Percentiles rank a stretch among this genome's conserved stretches.
phyloP scores from a whole-genome alignment of 306 rosid species.

The Acmispon strigosus region DNA sequence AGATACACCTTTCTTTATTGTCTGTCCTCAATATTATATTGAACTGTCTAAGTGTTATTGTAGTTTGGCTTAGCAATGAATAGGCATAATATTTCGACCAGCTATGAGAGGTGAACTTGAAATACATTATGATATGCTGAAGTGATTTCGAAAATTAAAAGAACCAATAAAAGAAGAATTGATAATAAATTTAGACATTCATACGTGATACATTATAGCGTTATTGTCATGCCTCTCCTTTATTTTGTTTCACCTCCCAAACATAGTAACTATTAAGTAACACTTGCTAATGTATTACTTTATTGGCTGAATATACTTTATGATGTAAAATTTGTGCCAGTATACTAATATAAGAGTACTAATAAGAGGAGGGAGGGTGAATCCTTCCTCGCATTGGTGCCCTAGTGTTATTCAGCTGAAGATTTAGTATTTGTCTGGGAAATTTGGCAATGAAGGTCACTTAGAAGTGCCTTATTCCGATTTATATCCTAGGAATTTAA shows the following conservation, averaged over 20 bases:
- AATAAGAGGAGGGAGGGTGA: neutral
- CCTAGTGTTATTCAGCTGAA: neutral
- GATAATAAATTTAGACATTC: neutral
- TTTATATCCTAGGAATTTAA: neutral
- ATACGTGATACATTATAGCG: neutral
- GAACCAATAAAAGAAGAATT: neutral
- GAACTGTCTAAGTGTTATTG: neutral
- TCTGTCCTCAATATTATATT: neutral
- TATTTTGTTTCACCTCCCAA: neutral
- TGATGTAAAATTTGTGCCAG: neutral
- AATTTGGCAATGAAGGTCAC: neutral
- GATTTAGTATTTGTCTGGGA: neutral
- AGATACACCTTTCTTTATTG: neutral
- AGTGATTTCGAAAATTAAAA: neutral
- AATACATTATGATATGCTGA: neutral
- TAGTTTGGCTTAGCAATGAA: neutral
- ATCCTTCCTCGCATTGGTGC: neutral
- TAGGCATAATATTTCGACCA: neutral
- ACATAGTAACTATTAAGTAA: neutral
- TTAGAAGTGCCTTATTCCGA: neutral
- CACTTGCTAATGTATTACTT: conserved; percentile 12
- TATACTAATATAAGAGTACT: neutral
- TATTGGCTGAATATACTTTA: neutral
- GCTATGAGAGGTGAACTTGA: neutral
- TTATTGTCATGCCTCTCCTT: neutral